These are phyloP conservation scores for Sphagnum magellanicum DNA, from an alignment of 228 moss, liverwort and hornwort species.

Conservation along the genomic window DNA sequence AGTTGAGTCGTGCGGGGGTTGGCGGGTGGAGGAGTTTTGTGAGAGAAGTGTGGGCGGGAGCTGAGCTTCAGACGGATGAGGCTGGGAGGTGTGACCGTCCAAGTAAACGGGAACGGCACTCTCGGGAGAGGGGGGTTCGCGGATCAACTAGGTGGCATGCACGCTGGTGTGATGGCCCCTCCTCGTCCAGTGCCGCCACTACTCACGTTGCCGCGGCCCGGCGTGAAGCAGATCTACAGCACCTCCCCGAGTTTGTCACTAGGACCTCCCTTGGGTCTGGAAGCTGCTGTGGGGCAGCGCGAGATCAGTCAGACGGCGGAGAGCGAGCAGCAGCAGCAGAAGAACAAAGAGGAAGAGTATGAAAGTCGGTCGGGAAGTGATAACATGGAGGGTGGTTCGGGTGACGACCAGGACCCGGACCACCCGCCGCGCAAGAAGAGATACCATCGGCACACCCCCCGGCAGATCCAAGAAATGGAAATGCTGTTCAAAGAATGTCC, in stretches of 20 bases:
- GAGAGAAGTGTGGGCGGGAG: too few relatives aligned
- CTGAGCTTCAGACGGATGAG: slow-evolving; percentile 52
- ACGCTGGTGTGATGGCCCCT: slow-evolving; percentile 94
- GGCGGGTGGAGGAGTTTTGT: too few relatives aligned
- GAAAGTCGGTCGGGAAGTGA: slow-evolving; percentile 90
- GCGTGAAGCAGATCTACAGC: slow-evolving; percentile 23
- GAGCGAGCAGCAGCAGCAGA: slow-evolving; percentile 64
- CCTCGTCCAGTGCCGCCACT: slow-evolving; percentile 81
- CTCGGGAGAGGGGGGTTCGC: slow-evolving; percentile 30
- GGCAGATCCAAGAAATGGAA: slow-evolving; percentile 99
- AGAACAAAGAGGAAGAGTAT: slow-evolving; percentile 72
- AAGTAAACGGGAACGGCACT: slow-evolving; percentile 69
- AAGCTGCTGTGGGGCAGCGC: slow-evolving; percentile 39
- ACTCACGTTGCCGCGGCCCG: slow-evolving; percentile 66
- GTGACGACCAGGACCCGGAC: slow-evolving; percentile 87
- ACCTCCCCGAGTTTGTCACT: slow-evolving; percentile 9
- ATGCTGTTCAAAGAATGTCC: slow-evolving; percentile 98
- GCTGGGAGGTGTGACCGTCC: slow-evolving; percentile 89
- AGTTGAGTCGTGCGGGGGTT: too few relatives aligned
- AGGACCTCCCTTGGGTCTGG: slow-evolving; percentile 63
- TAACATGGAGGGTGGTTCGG: slow-evolving; percentile 95
- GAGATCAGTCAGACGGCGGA: slow-evolving; percentile 82
- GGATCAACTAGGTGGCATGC: slow-evolving; percentile 89
- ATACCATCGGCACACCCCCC: slow-evolving; percentile 88
- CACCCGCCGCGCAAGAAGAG: slow-evolving; percentile 86